Evolutionary conservation across 345 rosid species (phyloP), one percentile per base, ranked within the genome.

Genomic region (Eucalyptus marginata): DNA sequence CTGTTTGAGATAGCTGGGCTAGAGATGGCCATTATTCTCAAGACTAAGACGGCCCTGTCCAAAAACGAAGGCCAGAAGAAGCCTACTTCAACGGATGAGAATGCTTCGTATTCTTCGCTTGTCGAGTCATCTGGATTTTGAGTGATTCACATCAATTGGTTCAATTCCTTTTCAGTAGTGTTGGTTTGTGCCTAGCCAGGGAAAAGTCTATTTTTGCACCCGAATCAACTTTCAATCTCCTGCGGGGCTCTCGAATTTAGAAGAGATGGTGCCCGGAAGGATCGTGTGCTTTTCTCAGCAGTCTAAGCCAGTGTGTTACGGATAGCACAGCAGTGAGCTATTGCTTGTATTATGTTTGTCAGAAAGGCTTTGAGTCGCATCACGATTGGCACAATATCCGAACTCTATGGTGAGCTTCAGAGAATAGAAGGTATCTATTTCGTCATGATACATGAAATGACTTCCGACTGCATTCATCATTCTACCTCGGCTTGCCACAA

Each of bases 51-150:
- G 89, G 89, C 89, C 88, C 86, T 52, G 43, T 56, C 92, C 43
- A 90, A 87, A 81, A 92, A 64, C 14, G 86, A 56, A 80, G 76
- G 88, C 25, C 87, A 27, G 64, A 90, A 89, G 88, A 90, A 89
- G 88, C 90, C 85, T 11, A 31, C 22, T 36, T 79, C 79, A 12
- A 87, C 91, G 4, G 99, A 98, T 91, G 99, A 98, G 90, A 95
- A 98, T 92, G 99, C 97, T 18, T 94, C 97, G 17, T 98, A 98
- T 88, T 93, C 99, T 86, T 93, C 99, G 0, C 92, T 97, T 52
- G 99, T 97, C 27, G 98, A 93, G 56, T 97, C 99, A 44, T 31
- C 94, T 87, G 99, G 99, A 51, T 97, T 98, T 86, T 96, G 92
- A 76, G 83, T 36, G 83, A 36, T 76, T 10, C 43, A 50, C 51